phyloP scores from a whole-genome alignment of 2,329 filamentous ascomycete species.

The Paecilomyces formosus region DNA sequence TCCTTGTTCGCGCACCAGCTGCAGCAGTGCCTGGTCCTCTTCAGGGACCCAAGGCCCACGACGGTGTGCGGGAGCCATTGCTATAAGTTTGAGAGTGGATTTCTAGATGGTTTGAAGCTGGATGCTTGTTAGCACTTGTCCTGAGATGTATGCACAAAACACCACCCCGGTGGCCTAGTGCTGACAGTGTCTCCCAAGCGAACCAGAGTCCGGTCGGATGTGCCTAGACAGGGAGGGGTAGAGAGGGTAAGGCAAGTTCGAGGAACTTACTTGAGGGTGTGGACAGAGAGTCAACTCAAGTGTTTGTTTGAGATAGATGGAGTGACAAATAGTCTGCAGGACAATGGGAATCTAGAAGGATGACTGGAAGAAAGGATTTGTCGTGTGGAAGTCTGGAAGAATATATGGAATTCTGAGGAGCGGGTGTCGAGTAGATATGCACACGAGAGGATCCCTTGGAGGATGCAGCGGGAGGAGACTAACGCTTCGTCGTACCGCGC shows the following conservation, averaged over 20 bases:
- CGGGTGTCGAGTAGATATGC: neutral
- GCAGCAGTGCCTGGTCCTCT: slow-evolving; percentile 65
- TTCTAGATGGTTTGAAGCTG: neutral
- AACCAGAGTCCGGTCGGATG: neutral
- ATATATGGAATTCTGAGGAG: neutral
- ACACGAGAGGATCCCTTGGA: neutral
- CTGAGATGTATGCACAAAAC: too few relatives aligned
- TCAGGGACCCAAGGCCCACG: slow-evolving; percentile 76
- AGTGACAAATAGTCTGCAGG: neutral
- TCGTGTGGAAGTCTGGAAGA: neutral
- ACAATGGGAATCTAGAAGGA: neutral
- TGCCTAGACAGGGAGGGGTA: neutral
- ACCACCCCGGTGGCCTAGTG: neutral
- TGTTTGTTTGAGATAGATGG: neutral
- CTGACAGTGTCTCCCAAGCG: neutral
- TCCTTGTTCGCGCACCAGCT: slow-evolving; percentile 63
- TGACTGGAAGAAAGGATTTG: neutral
- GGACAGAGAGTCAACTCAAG: neutral
- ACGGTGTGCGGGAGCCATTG: slow-evolving; percentile 49
- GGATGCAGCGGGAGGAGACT: neutral
- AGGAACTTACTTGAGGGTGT: neutral
- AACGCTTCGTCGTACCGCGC: slow-evolving; percentile 4
- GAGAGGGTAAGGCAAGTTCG: neutral
- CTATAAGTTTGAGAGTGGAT: neutral
- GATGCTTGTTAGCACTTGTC: neutral